Evolutionary conservation across 177 flowering plant species (phyloP).

Genomic region (Vitis hybrid): DNA sequence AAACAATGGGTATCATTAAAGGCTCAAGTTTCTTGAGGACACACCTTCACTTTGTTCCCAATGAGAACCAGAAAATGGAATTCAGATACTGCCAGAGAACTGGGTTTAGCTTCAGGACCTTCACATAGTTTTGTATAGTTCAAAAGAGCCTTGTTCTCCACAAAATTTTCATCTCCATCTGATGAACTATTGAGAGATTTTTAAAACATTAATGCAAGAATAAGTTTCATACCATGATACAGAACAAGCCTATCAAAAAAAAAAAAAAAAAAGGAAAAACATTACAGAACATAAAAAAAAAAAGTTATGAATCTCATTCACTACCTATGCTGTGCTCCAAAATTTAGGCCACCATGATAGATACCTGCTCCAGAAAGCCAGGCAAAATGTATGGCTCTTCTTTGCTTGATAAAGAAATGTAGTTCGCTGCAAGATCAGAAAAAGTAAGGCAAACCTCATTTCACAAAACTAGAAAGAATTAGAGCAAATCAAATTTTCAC

Average conservation of each 20-base stretch:
- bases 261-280: not conserved
- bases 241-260: not conserved
- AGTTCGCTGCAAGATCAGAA: constrained; percentile 67
- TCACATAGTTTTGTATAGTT: constrained; percentile 75
- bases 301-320: constrained; percentile 6
- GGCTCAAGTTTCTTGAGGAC: constrained; percentile 4
- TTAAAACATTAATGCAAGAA: constrained; percentile 5
- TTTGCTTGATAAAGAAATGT: constrained; percentile 93
- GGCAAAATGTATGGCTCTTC: constrained; percentile 94
- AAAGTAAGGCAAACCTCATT: not conserved
- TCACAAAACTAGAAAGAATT: not conserved
- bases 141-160: constrained; percentile 94
- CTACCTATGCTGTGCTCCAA: constrained; percentile 91
- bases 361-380: constrained; percentile 99
- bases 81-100: constrained; percentile 90
- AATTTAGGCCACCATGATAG: constrained; percentile 92
- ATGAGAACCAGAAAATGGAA: constrained; percentile 93
- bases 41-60: constrained; percentile 91
- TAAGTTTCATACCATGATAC: not conserved
- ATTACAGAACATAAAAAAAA: not conserved
- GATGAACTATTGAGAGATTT: constrained; percentile 50
- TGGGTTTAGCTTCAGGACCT: constrained; percentile 75
- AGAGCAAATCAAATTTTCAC: not conserved
- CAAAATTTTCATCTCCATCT: constrained; percentile 94
- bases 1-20: not conserved